phyloP scores from a whole-genome alignment of 768 basidiomycete species.

The Sistotremastrum niveocremeum region DNA sequence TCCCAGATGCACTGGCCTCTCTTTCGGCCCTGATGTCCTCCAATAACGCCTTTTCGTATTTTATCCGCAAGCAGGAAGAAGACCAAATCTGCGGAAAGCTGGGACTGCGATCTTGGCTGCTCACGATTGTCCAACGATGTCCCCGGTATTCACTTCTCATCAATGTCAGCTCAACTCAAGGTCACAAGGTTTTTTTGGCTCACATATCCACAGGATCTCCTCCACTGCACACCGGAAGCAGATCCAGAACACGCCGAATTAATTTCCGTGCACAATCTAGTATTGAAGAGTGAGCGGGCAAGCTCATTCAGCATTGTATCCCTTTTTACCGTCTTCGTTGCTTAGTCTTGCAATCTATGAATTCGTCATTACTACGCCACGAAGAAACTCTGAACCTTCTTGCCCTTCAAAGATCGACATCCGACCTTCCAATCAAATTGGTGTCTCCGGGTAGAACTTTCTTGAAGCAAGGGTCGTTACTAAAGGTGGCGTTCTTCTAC shows the following conservation, averaged over 20 bases:
- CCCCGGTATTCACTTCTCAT: conserved; percentile 76
- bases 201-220: conserved; percentile 38
- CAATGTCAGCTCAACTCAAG: conserved; percentile 20
- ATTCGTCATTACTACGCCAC: conserved; percentile 68
- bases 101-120: conserved; percentile 70
- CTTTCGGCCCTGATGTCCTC: conserved; percentile 43
- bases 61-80: conserved; percentile 50
- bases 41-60: conserved; percentile 44
- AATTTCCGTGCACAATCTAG: conserved; percentile 44
- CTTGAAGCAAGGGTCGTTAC: conserved; percentile 49
- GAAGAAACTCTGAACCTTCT: conserved; percentile 63
- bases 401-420: conserved; percentile 65
- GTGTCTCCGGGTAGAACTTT: conserved; percentile 71
- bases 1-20: conserved; percentile 49
- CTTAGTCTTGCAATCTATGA: conserved; percentile 34
- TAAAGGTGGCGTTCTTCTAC: conserved; percentile 41
- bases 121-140: conserved; percentile 79
- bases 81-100: conserved; percentile 62
- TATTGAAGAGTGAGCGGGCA: conserved; percentile 54
- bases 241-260: conserved; percentile 58
- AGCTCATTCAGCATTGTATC: not conserved
- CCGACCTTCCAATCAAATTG: conserved; percentile 64
- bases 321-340: conserved; percentile 4
- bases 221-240: conserved; percentile 46
- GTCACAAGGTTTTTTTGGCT: not conserved